A percentile compares a stretch with the other conserved stretches of the same genome.
These are phyloP conservation scores for Suillus ampliporus DNA, from an alignment of 768 basidiomycete genomes.

Conservation along the genomic window DNA sequence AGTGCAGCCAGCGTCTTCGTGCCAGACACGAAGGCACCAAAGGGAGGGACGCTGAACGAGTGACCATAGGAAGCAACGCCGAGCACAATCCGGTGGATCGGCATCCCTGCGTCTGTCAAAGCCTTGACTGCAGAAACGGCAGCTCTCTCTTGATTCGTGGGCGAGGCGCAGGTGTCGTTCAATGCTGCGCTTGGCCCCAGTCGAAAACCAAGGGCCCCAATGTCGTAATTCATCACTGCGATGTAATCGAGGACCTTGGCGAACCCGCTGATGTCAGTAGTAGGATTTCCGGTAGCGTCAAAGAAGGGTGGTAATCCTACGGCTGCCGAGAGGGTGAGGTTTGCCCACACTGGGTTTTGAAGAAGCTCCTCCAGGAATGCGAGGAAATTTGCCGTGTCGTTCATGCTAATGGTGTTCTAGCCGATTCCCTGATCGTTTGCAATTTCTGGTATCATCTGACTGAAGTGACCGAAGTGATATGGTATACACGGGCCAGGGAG, in stretches of 20 bases:
- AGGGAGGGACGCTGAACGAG: conserved; percentile 55
- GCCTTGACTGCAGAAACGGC: conserved; percentile 71
- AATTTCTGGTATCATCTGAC: too few relatives aligned
- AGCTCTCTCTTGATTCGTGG: conserved; percentile 69
- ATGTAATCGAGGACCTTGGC: conserved; percentile 72
- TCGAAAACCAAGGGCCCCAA: conserved; percentile 57
- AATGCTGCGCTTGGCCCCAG: conserved; percentile 85
- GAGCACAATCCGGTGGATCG: conserved; percentile 70
- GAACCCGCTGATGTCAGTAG: conserved; percentile 74
- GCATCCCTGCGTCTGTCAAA: conserved; percentile 83
- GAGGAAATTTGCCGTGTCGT: conserved; percentile 82
- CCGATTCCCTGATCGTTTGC: conserved; percentile 66
- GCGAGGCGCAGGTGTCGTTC: conserved; percentile 71
- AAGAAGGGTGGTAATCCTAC: conserved; percentile 67
- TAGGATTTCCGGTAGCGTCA: conserved; percentile 61
- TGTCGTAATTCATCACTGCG: conserved; percentile 69
- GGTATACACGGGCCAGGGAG: too few relatives aligned
- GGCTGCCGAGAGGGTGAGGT: conserved; percentile 72
- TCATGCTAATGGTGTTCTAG: conserved; percentile 60
- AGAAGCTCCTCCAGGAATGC: conserved; percentile 76
- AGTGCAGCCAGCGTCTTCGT: conserved; percentile 48
- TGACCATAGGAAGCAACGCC: conserved; percentile 87
- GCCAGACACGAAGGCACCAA: conserved; percentile 42
- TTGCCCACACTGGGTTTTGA: conserved; percentile 49
- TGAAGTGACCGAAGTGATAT: too few relatives aligned